Percentiles rank a stretch among this genome's conserved stretches.
Evolutionary conservation across 306 rosid genomes (phyloP).

Genomic region (Phaseolus lunatus): DNA sequence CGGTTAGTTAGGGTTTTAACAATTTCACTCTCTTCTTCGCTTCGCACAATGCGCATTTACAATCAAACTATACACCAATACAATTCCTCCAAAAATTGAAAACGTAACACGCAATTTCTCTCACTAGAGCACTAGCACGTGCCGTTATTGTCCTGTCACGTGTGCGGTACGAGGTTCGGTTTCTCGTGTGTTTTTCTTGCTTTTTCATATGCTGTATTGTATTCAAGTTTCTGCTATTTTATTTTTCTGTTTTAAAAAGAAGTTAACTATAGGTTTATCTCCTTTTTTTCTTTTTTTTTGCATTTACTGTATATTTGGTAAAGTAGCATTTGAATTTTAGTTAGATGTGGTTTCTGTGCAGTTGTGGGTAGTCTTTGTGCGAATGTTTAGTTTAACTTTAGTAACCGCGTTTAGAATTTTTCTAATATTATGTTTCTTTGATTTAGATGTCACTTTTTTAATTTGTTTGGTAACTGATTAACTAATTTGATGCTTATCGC

Average conservation of each 20-base stretch:
- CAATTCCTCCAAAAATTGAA: not conserved
- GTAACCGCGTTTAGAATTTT: not conserved
- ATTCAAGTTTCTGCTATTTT: not conserved
- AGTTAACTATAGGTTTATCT: not conserved
- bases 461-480: conserved; percentile 3
- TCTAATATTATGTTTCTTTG: conserved; percentile 15
- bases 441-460: not conserved
- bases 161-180: conserved; percentile 9
- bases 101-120: not conserved
- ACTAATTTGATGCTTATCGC: conserved; percentile 10
- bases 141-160: not conserved
- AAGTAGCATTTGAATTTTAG: not conserved
- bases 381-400: conserved; percentile 18
- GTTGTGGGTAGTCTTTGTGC: conserved; percentile 19
- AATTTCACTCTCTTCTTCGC: not conserved
- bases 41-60: not conserved
- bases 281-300: too few species aligned
- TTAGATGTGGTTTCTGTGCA: not conserved
- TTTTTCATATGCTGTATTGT: not conserved
- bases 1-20: conserved; percentile 37
- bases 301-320: conserved; percentile 1
- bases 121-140: conserved; percentile 16
- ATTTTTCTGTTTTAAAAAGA: not conserved
- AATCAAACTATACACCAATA: not conserved
- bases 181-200: not conserved